Evolutionary conservation across 805 yeast genomes (phyloP).

Genomic region (Barnettozyma salicaria): DNA sequence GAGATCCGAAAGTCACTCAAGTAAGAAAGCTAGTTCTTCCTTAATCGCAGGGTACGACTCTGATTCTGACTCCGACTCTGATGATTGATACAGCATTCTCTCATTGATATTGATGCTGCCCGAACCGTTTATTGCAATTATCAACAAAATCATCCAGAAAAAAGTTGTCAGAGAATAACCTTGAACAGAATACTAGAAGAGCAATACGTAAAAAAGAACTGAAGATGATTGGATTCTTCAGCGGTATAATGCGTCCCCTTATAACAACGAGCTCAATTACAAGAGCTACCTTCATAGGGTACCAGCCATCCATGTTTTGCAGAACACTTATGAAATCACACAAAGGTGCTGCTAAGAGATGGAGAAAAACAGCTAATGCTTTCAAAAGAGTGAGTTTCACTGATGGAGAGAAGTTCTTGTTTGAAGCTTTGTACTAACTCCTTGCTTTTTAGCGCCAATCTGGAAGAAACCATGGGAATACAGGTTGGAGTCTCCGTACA

Average conservation of each 20-base stretch:
- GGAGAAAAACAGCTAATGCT: conserved; percentile 67
- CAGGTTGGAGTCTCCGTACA: conserved; percentile 70
- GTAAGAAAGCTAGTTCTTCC: neutral
- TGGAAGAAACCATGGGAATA: conserved; percentile 90
- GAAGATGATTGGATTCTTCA: conserved; percentile 13
- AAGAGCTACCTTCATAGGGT: neutral
- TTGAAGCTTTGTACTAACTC: conserved; percentile 5
- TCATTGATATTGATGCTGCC: too few relatives aligned
- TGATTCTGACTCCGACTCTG: conserved; percentile 15
- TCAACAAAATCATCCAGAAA: too few relatives aligned
- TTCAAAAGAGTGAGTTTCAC: conserved; percentile 42
- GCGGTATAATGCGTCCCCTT: conserved; percentile 9
- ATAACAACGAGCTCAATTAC: conserved; percentile 1
- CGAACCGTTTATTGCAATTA: too few relatives aligned
- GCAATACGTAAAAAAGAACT: too few relatives aligned
- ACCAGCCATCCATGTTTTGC: conserved; percentile 17
- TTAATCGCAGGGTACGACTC: conserved; percentile 10
- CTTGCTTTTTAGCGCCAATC: conserved; percentile 51
- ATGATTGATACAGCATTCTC: neutral
- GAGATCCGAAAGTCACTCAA: neutral
- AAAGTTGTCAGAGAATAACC: too few relatives aligned
- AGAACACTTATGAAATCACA: conserved; percentile 62
- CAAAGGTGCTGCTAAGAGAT: conserved; percentile 82
- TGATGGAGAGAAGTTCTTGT: neutral
- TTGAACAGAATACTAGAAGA: too few relatives aligned